Conservation (phyloP, 805 yeast genomes). For the Metschnikowia sp. region DNA sequence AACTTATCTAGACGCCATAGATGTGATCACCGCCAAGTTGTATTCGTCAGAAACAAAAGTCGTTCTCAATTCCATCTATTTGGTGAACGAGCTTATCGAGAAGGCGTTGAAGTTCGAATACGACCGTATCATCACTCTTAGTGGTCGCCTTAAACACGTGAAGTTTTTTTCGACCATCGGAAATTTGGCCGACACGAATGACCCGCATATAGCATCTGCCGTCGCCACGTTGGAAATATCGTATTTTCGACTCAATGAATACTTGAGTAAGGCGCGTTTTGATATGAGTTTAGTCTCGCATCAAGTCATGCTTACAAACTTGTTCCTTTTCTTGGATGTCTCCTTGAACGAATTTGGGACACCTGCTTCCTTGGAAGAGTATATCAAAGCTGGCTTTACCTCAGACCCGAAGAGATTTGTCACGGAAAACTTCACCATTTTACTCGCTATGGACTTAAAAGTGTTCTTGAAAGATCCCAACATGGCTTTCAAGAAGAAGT, state of each 20-base stretch:
- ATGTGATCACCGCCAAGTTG: slow-evolving; percentile 40
- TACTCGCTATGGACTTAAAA: slow-evolving; percentile 52
- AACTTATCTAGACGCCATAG: slow-evolving; percentile 39
- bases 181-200: slow-evolving; percentile 38
- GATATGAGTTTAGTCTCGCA: slow-evolving; percentile 39
- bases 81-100: slow-evolving; percentile 43
- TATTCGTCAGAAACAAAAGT: slow-evolving; percentile 44
- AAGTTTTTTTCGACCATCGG: slow-evolving; percentile 45
- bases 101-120: slow-evolving; percentile 41
- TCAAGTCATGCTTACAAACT: slow-evolving; percentile 37
- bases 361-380: slow-evolving; percentile 42
- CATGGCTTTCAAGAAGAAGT: slow-evolving; percentile 57
- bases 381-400: slow-evolving; percentile 45
- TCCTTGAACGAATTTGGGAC: slow-evolving; percentile 42
- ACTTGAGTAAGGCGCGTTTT: slow-evolving; percentile 31
- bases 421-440: slow-evolving; percentile 42
- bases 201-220: slow-evolving; percentile 28
- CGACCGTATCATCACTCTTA: slow-evolving; percentile 41
- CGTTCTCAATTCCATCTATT: slow-evolving; percentile 40
- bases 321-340: slow-evolving; percentile 37
- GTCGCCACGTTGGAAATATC: slow-evolving; percentile 30
- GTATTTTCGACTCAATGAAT: slow-evolving; percentile 35
- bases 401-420: slow-evolving; percentile 43
- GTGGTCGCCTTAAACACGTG: slow-evolving; percentile 45
- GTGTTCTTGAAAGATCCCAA: slow-evolving; percentile 55